These are phyloP conservation scores for Naganishia friedmannii DNA, from an alignment of 768 basidiomycete genomes.

Conservation along the genomic window DNA sequence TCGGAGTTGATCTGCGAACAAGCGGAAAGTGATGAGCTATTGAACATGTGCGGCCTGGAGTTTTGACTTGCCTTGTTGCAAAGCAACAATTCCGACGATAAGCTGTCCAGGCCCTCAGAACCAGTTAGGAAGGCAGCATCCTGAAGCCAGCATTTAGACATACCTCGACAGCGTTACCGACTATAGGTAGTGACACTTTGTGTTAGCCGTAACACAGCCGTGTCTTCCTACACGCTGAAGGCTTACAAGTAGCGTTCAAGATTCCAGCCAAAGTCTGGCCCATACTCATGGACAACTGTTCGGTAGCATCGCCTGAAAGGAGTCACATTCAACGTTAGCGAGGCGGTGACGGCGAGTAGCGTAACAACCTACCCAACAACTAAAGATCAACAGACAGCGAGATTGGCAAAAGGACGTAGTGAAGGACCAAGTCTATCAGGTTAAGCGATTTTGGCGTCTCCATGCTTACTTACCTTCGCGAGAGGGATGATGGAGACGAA, in stretches of 20 bases:
- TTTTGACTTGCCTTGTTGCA: constrained; percentile 60
- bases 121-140: neutral
- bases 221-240: neutral
- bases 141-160: neutral
- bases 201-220: neutral
- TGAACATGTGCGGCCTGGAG: neutral
- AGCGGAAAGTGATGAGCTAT: constrained; percentile 43
- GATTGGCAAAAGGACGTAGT: neutral
- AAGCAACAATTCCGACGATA: constrained; percentile 80
- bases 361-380: constrained; percentile 10
- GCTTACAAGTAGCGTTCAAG: constrained; percentile 63
- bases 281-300: constrained; percentile 58
- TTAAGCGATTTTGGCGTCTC: neutral
- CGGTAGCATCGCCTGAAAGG: constrained; percentile 48
- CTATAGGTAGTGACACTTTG: constrained; percentile 29
- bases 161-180: constrained; percentile 59
- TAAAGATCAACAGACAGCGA: neutral
- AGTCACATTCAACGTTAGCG: neutral
- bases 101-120: constrained; percentile 52
- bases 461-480: constrained; percentile 63
- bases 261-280: constrained; percentile 83
- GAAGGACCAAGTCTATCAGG: neutral
- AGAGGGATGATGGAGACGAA: constrained; percentile 82
- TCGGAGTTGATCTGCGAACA: constrained; percentile 62
- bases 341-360: neutral